Base-by-base conservation (phyloP, 768 basidiomycete species). In the Paxillus involutus region DNA sequence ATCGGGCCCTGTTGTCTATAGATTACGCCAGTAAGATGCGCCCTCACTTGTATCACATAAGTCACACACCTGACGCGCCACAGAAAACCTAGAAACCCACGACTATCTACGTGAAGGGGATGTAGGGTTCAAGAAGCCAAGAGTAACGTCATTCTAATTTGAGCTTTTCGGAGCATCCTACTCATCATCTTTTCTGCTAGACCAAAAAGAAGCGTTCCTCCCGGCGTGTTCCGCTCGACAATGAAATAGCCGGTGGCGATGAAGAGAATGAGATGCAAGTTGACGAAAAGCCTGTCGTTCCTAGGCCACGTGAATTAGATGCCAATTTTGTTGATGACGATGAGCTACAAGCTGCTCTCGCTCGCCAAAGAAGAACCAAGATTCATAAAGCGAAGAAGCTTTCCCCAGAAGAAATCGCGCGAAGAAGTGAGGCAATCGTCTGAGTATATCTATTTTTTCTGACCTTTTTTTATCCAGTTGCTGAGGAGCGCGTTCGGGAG, bases 241-340 rank as follows among this genome's bases (percentile, higher is more conserved):
- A 80, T 35, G 78, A 80, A 56, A 53, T 50, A 42, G 44, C 44
- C 10, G 59, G 46, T 49, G 58, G 44, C 41, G 50, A 60, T 7
- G 57, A 58, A 32, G 44, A 42, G 49, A 59, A 63, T 51, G 74
- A 71, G 58, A 97, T 96, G 90, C 83, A 91, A 32, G 81, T 94
- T 51, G 95, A 97, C 64, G 74, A 81, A 61, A 85, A 81, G 61
- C 83, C 88, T n/a, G 75, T 83, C 53, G 73, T 84, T 26, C 83
- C 86, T 55, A 79, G 86, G 60, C 76, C 77, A 59, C 80, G 88
- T 63, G 84, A 94, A 67, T 78, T 93, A 49, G 85, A 94, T 67
- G 78, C 80, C 62, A 96, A 96, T 73, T 92, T 97, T 71, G 88
- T 98, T 59, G 97, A 98, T 73, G 97, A 99, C 70, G 97, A 99